Base-by-base conservation (phyloP, 2,329 filamentous ascomycete genomes). In the Sporothrix pseudoabietina region DNA sequence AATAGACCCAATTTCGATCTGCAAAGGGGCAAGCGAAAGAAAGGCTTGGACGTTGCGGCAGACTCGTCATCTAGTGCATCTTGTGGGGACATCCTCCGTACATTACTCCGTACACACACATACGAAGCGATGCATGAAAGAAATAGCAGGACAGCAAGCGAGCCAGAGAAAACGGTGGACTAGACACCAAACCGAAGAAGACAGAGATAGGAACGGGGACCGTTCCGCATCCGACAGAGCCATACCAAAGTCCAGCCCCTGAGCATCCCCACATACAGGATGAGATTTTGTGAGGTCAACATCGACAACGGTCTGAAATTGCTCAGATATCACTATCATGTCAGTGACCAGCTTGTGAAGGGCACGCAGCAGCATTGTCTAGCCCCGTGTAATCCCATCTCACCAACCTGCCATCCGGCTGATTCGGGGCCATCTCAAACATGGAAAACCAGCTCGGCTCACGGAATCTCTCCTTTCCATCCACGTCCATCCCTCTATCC, bases 1-100 rank as follows among this genome's bases (percentile, higher is more conserved):
- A 65, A 26, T 39, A 9, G 26, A 54, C 26, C 65, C 47, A 54
- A 54, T 69, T 52, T 68, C 63, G 63, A 68, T 68, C 63, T 68
- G 41, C 44, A 68, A 35, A 68, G 63, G 35, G 63, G 35, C 59
- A 65, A 35, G 35, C 35, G 8, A 35, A 35, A 35, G 2, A 65
- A 9, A 65, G n/a, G 59, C 59, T 44, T 44, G 59, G 41, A n/a
- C 41, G 39, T 30, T 66, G 41, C 19, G 9, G n/a, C 41, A 26
- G 16, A 4, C 22, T 66, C 39, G 9, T 47, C 61, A 47, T 47
- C 22, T 52, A 52, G 19, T 22, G 35, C 59, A 63, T 39, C 32
- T 22, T 63, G 55, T 19, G 35, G 57, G 59, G 59, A 39, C 59
- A 41, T 54, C 26, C 26, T 26, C 26, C 26, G 26, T 26, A 26